Evolutionary conservation across 2,329 filamentous ascomycete genomes (phyloP).

Genomic region (Septoria linicola): DNA sequence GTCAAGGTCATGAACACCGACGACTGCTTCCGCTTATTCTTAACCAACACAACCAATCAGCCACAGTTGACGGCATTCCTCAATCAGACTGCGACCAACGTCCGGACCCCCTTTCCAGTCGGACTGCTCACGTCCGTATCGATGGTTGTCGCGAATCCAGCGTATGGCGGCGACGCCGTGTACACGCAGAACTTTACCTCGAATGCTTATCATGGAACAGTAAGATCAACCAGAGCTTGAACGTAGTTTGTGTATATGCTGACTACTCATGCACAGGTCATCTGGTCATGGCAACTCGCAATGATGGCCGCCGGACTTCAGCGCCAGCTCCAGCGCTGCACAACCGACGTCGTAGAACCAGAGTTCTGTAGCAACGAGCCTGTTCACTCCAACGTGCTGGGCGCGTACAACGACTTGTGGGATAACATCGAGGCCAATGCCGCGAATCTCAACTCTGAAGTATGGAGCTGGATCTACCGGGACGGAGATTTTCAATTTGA

Average conservation of each 20-base stretch:
- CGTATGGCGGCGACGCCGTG: conserved; percentile 50
- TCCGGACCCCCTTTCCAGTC: conserved; percentile 58
- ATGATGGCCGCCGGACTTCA: conserved; percentile 64
- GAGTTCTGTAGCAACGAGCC: conserved; percentile 52
- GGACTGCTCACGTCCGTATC: conserved; percentile 59
- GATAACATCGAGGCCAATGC: conserved; percentile 59
- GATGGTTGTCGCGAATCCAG: conserved; percentile 61
- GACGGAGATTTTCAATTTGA: conserved; percentile 50
- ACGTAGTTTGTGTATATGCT: too few relatives aligned
- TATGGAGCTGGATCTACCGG: conserved; percentile 62
- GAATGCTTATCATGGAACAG: conserved; percentile 62
- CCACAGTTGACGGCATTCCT: conserved; percentile 57
- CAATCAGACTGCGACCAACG: conserved; percentile 57
- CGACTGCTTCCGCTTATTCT: conserved; percentile 62
- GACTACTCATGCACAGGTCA: too few relatives aligned
- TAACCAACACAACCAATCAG: conserved; percentile 56
- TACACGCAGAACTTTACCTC: conserved; percentile 56
- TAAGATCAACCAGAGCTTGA: too few relatives aligned
- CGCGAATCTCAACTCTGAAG: conserved; percentile 55
- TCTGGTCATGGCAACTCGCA: conserved; percentile 65
- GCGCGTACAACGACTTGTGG: conserved; percentile 60
- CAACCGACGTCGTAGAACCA: conserved; percentile 33
- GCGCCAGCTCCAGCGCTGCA: conserved; percentile 57
- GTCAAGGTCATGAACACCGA: conserved; percentile 64
- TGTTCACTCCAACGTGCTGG: conserved; percentile 44